Evolutionary conservation across 2,329 filamentous ascomycete genomes (phyloP).

Genomic region (Monilinia aucupariae): DNA sequence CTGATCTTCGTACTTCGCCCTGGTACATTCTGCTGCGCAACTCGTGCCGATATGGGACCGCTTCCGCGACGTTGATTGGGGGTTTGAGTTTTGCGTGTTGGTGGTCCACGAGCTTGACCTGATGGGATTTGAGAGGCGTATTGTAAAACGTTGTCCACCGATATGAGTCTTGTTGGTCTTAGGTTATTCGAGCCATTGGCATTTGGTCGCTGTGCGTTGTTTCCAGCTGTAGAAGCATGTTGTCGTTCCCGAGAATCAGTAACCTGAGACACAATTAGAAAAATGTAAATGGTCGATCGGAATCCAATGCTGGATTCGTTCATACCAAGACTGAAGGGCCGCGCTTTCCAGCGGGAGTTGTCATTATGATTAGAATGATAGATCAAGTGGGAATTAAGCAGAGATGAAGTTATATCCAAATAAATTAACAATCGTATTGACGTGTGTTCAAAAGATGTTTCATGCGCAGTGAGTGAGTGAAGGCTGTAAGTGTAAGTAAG

Average conservation of each 20-base stretch:
- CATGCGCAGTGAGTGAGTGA: not conserved
- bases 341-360: slow-evolving; percentile 40
- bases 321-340: slow-evolving; percentile 56
- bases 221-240: slow-evolving; percentile 36
- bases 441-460: not conserved
- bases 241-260: slow-evolving; percentile 55
- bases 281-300: not conserved
- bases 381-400: too few relatives aligned
- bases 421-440: not conserved
- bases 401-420: slow-evolving; percentile 4
- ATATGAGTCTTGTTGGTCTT: slow-evolving; percentile 67
- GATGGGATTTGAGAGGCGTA: slow-evolving; percentile 94
- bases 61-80: slow-evolving; percentile 44
- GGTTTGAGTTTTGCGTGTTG: slow-evolving; percentile 42
- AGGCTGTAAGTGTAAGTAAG: too few relatives aligned
- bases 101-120: slow-evolving; percentile 75
- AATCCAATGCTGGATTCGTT: slow-evolving; percentile 22
- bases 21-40: slow-evolving; percentile 54
- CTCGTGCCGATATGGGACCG: slow-evolving; percentile 40
- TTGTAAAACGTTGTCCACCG: slow-evolving; percentile 90
- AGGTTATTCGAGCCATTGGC: slow-evolving; percentile 31
- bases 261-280: slow-evolving; percentile 40
- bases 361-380: too few relatives aligned
- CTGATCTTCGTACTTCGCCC: slow-evolving; percentile 88
- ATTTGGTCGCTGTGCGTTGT: slow-evolving; percentile 35